phyloP scores from a whole-genome alignment of 257 asterid genomes.

The Solanum habrochaites region DNA sequence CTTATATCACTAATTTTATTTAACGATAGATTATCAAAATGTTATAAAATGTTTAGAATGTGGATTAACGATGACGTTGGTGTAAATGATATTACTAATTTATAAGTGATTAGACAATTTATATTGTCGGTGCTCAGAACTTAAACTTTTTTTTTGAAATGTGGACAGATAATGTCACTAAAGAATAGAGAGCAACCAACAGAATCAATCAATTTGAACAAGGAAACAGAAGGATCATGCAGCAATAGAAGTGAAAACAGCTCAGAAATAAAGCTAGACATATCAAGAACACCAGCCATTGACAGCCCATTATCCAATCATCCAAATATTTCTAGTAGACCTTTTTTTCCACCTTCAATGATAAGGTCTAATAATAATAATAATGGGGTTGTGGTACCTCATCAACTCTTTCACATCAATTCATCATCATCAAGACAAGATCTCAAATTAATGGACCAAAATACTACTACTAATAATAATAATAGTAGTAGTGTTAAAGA shows the following conservation, averaged over 20 bases:
- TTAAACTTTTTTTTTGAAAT: background rate
- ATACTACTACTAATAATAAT: background rate
- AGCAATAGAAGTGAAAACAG: conserved; percentile 91
- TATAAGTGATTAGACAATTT: background rate
- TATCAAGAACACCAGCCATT: conserved; percentile 50
- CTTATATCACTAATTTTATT: background rate
- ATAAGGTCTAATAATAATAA: conserved; percentile 20
- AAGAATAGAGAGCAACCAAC: conserved; percentile 76
- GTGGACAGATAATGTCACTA: conserved; percentile 68
- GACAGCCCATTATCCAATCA: conserved; percentile 45
- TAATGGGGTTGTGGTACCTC: conserved; percentile 3
- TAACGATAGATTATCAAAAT: background rate
- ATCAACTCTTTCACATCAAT: conserved; percentile 27
- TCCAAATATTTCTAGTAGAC: conserved; percentile 23
- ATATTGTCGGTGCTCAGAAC: background rate
- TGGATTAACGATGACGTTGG: too few species aligned
- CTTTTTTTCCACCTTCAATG: conserved; percentile 34
- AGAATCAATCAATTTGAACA: conserved; percentile 88
- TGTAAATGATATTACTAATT: background rate
- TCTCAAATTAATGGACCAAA: conserved; percentile 38
- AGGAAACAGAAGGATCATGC: conserved; percentile 91
- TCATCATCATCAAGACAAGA: conserved; percentile 25
- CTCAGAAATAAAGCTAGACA: conserved; percentile 69
- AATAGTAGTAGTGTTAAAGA: conserved; percentile 37
- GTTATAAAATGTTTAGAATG: background rate